Conservation (phyloP, 2,329 filamentous ascomycete genomes). For the Trichoderma simmonsii region DNA sequence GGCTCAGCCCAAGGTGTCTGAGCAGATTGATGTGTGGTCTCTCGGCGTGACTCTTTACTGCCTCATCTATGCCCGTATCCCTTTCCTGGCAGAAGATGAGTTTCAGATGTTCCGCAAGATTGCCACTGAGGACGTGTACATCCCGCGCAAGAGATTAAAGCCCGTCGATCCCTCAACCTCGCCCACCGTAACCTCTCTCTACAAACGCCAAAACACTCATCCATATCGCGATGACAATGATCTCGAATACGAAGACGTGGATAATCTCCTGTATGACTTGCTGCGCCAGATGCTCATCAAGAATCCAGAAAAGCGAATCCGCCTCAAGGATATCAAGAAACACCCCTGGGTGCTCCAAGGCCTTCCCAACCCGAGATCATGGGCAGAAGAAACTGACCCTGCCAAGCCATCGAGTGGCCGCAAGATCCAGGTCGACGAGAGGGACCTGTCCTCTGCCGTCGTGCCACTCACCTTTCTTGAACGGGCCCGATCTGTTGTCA, state of each 20-base stretch:
- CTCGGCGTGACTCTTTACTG: slow-evolving; percentile 95
- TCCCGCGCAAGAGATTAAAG: slow-evolving; percentile 77
- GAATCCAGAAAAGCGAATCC: slow-evolving; percentile 84
- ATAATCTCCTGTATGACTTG: slow-evolving; percentile 75
- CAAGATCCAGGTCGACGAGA: slow-evolving; percentile 87
- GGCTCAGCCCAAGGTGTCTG: slow-evolving; percentile 75
- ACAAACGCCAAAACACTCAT: slow-evolving; percentile 56
- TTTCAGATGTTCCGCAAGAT: slow-evolving; percentile 91
- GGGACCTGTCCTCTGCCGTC: slow-evolving; percentile 86
- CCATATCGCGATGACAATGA: slow-evolving; percentile 75
- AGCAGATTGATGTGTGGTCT: slow-evolving; percentile 96
- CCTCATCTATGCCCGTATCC: slow-evolving; percentile 88
- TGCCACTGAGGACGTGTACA: slow-evolving; percentile 87
- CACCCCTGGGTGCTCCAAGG: slow-evolving; percentile 87
- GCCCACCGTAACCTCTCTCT: slow-evolving; percentile 52
- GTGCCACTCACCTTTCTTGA: slow-evolving; percentile 85
- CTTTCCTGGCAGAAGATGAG: slow-evolving; percentile 88
- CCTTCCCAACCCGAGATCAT: slow-evolving; percentile 68
- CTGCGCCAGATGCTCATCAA: slow-evolving; percentile 78
- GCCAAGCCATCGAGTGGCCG: slow-evolving; percentile 72
- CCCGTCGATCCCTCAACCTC: slow-evolving; percentile 64
- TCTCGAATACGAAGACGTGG: slow-evolving; percentile 80
- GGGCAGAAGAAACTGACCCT: slow-evolving; percentile 95
- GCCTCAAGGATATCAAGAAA: slow-evolving; percentile 85
- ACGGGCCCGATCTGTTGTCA: slow-evolving; percentile 74